Evolutionary conservation across 2,329 filamentous ascomycete genomes (phyloP), one percentile per base, ranked within the genome.

Genomic region (Didymella pinodella): DNA sequence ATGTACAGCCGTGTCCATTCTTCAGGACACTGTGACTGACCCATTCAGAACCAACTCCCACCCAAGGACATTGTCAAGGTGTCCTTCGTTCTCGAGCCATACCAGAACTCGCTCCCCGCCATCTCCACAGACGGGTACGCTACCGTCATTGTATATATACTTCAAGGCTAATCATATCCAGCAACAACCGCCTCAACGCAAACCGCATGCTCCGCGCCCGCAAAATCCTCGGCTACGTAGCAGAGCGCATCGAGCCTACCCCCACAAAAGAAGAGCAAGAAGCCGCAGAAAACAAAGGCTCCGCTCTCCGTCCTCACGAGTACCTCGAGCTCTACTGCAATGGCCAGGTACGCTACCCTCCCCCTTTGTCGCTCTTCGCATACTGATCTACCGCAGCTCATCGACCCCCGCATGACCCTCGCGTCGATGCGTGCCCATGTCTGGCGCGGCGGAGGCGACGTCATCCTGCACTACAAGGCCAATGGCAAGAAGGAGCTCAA

Each of bases 241-340:
- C 93, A 1, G 95, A 99, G 77, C 86, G 93, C 54, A 94, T 99
- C 57, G 94, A 98, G 68, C 83, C 83, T 3, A 77, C 84, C n/a
- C 80, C 84, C 0, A 83, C 88, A 48, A 83, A 87, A 51, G 80
- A 83, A 4, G 85, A 88, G 48, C 80, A 84, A 10, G 81, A 86
- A 51, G 8, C 29, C 2, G 40, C 50, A 46, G 56, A 59, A 41
- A 82, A 32, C 32, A 52, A 55, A 18, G 62, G 61, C 29, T 51
- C 59, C 4, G 58, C 53, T 2, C 79, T 96, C 72, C 89, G 86
- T 69, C 91, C 94, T 1, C 94, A 98, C 74, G 92, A 98, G 72
- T 97, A 97, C 78, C 81, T 99, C 31, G 95, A 99, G 75, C 81
- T 99, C 48, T 96, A 96, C 76, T 98, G 95, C 78, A 93, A 97